These are phyloP conservation scores for Coelastrella sp. DNA, from an alignment of 139 green algal species.

Conservation along the genomic window DNA sequence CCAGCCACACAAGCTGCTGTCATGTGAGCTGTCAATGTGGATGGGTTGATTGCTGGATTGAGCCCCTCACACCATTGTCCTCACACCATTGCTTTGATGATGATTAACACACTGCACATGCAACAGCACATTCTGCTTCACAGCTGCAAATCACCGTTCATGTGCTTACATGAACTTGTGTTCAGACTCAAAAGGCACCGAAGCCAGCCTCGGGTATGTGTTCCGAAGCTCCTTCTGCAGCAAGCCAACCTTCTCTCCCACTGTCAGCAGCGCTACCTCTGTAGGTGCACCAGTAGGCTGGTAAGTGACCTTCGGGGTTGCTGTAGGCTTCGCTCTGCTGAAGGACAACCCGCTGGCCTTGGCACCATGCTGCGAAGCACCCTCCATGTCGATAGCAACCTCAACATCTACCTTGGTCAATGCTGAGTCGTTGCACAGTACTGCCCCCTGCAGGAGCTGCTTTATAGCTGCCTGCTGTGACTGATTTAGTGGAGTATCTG, in stretches of 20 bases:
- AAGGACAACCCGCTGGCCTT: neutral
- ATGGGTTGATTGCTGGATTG: no score
- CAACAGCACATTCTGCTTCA: neutral
- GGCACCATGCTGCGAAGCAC: no score
- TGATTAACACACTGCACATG: no score
- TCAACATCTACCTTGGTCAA: neutral
- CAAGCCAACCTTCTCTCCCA: constrained; percentile 49
- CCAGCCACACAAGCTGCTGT: no score
- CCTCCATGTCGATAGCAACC: neutral
- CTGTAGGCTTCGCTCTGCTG: neutral
- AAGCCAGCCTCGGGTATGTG: constrained; percentile 33
- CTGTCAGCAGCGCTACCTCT: constrained; percentile 56
- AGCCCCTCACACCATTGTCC: no score
- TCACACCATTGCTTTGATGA: no score
- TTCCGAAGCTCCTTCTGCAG: constrained; percentile 21
- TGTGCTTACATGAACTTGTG: constrained; percentile 49
- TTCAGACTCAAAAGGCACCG: constrained; percentile 57
- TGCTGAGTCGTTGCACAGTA: constrained; percentile 59
- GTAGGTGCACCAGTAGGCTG: constrained; percentile 45
- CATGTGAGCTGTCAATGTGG: no score
- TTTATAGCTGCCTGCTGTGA: neutral
- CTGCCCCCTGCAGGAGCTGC: constrained; percentile 47
- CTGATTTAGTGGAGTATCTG: neutral
- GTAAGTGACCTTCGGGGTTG: neutral
- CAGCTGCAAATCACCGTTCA: neutral